Conservation (phyloP, 148 eudicot genomes). For the Fallopia convolvulus region DNA sequence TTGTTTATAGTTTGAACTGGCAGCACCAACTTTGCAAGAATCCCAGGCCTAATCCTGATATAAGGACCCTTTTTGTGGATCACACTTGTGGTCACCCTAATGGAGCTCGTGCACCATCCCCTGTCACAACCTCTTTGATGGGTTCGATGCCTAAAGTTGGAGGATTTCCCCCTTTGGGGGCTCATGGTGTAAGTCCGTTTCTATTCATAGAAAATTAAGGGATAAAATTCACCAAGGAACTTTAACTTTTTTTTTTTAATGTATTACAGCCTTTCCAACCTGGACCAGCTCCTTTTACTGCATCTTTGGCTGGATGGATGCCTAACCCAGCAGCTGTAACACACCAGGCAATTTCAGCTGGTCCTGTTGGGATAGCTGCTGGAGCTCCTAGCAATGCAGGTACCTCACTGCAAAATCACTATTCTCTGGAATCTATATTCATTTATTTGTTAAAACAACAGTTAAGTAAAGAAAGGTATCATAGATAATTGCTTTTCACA, state of each 20-base stretch:
- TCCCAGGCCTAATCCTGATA: constrained; percentile 45
- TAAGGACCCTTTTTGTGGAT: constrained; percentile 46
- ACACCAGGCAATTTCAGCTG: constrained; percentile 12
- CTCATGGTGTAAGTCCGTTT: constrained; percentile 45
- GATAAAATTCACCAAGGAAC: too few relatives aligned
- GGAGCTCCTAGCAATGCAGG: constrained; percentile 12
- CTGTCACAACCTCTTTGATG: constrained; percentile 28
- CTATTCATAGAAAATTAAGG: background rate
- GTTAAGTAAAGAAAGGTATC: background rate
- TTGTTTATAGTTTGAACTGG: constrained; percentile 40
- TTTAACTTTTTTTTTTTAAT: background rate
- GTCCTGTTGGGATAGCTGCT: constrained; percentile 9
- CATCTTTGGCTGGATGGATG: constrained; percentile 54
- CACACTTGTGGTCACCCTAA: constrained; percentile 43
- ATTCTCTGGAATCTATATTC: background rate
- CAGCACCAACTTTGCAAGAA: constrained; percentile 53
- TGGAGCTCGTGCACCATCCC: constrained; percentile 35
- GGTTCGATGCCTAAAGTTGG: constrained; percentile 32
- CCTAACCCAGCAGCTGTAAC: constrained; percentile 39
- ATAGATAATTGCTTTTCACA: background rate
- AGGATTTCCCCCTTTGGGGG: constrained; percentile 41
- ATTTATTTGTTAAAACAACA: background rate
- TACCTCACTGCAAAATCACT: constrained; percentile 1
- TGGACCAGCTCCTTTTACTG: constrained; percentile 27
- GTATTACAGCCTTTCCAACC: constrained; percentile 40